Conservation (phyloP, 2,329 filamentous ascomycete genomes). For the Colletotrichum sidae region DNA sequence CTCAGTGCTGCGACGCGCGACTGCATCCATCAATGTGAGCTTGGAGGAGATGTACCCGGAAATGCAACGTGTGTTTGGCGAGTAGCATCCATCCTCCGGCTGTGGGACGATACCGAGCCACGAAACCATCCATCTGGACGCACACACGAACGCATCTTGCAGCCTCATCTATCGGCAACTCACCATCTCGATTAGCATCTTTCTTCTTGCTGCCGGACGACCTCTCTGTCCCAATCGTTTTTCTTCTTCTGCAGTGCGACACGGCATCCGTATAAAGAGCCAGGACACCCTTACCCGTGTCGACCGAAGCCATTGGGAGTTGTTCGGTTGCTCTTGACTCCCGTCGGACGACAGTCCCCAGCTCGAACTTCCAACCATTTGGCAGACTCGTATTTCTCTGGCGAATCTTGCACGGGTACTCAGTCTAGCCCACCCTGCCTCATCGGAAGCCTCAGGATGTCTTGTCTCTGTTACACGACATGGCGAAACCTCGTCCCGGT, state of each 20-base stretch:
- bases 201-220: too few relatives aligned
- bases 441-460: slow-evolving; percentile 32
- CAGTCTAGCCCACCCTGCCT: slow-evolving; percentile 15
- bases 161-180: slow-evolving; percentile 9
- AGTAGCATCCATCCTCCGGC: slow-evolving; percentile 8
- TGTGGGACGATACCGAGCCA: slow-evolving; percentile 1
- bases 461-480: slow-evolving; percentile 28
- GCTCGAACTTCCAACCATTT: slow-evolving; percentile 8
- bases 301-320: slow-evolving; percentile 4
- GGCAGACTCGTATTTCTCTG: slow-evolving; percentile 7
- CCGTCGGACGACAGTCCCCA: slow-evolving; percentile 22
- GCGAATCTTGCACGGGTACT: background rate
- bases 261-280: background rate
- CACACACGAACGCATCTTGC: slow-evolving; percentile 12
- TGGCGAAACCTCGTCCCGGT: slow-evolving; percentile 15
- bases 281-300: slow-evolving; percentile 6
- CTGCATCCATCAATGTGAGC: background rate
- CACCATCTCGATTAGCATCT: slow-evolving; percentile 19
- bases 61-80: slow-evolving; percentile 19
- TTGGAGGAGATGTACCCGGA: background rate
- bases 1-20: slow-evolving; percentile 4
- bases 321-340: slow-evolving; percentile 11
- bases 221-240: too few relatives aligned
- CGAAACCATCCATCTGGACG: background rate
- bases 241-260: slow-evolving; percentile 4